phyloP scores from a whole-genome alignment of 176 grass and related monocot species.

The Bothriochloa decipiens region DNA sequence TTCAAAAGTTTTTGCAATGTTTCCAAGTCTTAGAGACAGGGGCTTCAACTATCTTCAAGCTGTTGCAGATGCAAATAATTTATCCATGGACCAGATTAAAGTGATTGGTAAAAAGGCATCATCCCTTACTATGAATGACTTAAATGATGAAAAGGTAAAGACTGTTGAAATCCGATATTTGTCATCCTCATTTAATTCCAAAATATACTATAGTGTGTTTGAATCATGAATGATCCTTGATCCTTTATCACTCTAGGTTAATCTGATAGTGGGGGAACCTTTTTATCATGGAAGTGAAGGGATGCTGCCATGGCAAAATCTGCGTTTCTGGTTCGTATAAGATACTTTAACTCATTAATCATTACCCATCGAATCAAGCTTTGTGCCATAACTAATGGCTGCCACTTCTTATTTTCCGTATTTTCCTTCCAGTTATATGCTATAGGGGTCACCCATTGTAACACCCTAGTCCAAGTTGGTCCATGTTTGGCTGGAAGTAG shows the following conservation, averaged over 20 bases:
- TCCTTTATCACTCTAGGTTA: constrained; percentile 56
- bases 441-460: neutral
- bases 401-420: neutral
- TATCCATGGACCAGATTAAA: constrained; percentile 64
- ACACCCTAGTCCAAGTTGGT: neutral
- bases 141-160: constrained; percentile 73
- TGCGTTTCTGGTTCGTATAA: constrained; percentile 88
- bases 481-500: constrained; percentile 26
- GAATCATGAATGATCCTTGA: neutral
- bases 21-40: constrained; percentile 73
- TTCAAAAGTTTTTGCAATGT: constrained; percentile 70
- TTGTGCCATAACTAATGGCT: neutral
- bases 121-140: constrained; percentile 52
- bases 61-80: constrained; percentile 72
- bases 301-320: constrained; percentile 91
- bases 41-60: constrained; percentile 66
- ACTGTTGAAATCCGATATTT: constrained; percentile 18
- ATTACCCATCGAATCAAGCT: constrained; percentile 3
- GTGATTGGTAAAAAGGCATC: constrained; percentile 63
- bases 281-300: constrained; percentile 90
- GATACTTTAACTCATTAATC: constrained; percentile 14
- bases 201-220: constrained; percentile 25
- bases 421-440: neutral
- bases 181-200: constrained; percentile 4
- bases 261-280: constrained; percentile 77